Evolutionary conservation across 2,329 filamentous ascomycete species (phyloP), one percentile per base, ranked within the genome.

Genomic region (Fusarium heterosporum): DNA sequence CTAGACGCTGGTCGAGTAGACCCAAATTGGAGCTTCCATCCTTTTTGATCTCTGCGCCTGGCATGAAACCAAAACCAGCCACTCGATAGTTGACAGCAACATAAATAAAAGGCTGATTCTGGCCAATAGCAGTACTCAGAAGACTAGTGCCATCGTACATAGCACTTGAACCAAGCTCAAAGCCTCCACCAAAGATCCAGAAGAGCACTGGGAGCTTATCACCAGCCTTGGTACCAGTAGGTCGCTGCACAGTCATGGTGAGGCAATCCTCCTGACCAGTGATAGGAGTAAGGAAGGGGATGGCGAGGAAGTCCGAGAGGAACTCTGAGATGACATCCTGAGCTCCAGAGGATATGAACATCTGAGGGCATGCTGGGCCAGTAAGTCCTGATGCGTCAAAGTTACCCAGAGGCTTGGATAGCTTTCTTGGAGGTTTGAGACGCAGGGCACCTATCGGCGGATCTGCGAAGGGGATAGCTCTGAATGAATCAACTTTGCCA

Each of bases 31-130:
- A 78, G 3, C 88, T 84, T 3, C 90, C 90, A 62, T 92, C 90
- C 6, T 82, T 81, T 5, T 89, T 80, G 41, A 93, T 83, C 75
- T 93, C 90, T 51, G 85, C 85, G 8, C 90, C 90, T 0, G 87
- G 84, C 74, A 93, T 73, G 78, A 93, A 93, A 0, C 91, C 92
- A 62, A 93, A 93, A 0, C 88, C 90, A 9, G 86, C 90, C 1
- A 92, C 81, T 3, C 91, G 89, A 78, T 96, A 94, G 78, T 93
- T 94, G 73, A 94, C 87, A 1, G 89, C 85, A 1, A 95, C 91
- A 53, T 89, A 92, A 45, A 96, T 79, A 64, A 95, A 88, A 0
- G 90, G 89, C 77, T 78, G 76, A 1, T 68, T 43, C 51, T 78
- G 76, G 4, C 73, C 60, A 36, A 86, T 73, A 4, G 81, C 85